Percentiles rank a stretch among this genome's conserved stretches.
phyloP scores from a whole-genome alignment of 140 eudicot genomes.

The Oenanthe javanica region DNA sequence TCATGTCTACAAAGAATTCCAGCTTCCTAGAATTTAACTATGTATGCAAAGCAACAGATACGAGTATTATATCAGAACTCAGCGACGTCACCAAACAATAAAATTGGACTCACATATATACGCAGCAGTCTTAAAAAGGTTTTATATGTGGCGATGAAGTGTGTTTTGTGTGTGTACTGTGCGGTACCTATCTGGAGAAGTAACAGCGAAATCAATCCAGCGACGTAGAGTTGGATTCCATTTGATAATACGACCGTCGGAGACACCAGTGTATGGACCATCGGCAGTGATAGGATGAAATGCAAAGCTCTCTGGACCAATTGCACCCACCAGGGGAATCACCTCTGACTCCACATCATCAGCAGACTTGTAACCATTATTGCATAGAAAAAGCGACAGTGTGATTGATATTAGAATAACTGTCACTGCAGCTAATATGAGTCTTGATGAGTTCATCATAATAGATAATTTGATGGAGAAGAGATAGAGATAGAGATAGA shows the following conservation, averaged over 20 bases:
- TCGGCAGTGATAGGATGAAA: conserved; percentile 42
- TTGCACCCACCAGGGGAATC: conserved; percentile 33
- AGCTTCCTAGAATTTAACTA: no score
- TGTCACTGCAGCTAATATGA: not conserved
- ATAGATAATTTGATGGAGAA: not conserved
- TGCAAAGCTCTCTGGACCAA: conserved; percentile 88
- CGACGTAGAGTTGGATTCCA: conserved; percentile 26
- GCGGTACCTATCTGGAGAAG: conserved; percentile 36
- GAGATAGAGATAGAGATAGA: not conserved
- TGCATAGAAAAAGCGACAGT: not conserved
- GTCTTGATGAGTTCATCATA: not conserved
- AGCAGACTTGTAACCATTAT: not conserved
- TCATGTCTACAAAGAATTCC: no score
- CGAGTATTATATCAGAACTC: no score
- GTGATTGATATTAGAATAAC: not conserved
- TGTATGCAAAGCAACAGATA: no score
- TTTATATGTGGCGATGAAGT: not conserved
- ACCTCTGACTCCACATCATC: conserved; percentile 7
- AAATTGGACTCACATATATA: not conserved
- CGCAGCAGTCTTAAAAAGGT: not conserved
- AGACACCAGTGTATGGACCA: conserved; percentile 52
- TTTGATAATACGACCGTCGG: conserved; percentile 49
- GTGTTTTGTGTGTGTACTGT: not conserved
- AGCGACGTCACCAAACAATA: not conserved
- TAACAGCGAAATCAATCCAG: conserved; percentile 45